Percentiles rank a stretch among this genome's conserved stretches.
These are phyloP conservation scores for Hansenula lynferdii DNA, from an alignment of 1,139 yeast genomes.

Conservation along the genomic window DNA sequence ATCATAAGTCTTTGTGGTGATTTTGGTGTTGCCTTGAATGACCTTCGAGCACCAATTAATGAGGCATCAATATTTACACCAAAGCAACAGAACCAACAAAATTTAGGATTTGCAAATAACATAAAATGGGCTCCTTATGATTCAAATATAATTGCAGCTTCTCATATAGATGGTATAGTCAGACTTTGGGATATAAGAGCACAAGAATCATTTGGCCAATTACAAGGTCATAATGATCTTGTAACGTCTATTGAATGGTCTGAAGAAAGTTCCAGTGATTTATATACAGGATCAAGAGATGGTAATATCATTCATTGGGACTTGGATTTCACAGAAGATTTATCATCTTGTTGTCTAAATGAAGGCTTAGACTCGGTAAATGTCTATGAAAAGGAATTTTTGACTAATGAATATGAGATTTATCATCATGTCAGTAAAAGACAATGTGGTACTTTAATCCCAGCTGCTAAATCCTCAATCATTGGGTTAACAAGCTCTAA, in stretches of 20 bases:
- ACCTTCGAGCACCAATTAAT: constrained; percentile 42
- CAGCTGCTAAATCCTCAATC: constrained; percentile 51
- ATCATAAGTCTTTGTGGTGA: constrained; percentile 60
- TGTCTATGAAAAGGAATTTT: constrained; percentile 30
- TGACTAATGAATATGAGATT: constrained; percentile 21
- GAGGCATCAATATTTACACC: constrained; percentile 40
- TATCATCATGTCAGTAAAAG: constrained; percentile 35
- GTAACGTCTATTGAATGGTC: constrained; percentile 63
- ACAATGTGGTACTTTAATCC: constrained; percentile 58
- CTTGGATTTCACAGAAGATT: constrained; percentile 30
- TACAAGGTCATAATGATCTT: constrained; percentile 52
- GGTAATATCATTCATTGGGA: constrained; percentile 78
- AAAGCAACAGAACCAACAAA: constrained; percentile 18
- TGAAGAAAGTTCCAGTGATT: constrained; percentile 37
- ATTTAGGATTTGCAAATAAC: constrained; percentile 31
- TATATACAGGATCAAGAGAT: constrained; percentile 65
- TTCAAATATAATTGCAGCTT: constrained; percentile 60
- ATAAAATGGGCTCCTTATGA: constrained; percentile 64
- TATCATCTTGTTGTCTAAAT: constrained; percentile 38
- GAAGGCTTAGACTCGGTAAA: constrained; percentile 43
- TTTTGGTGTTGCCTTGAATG: constrained; percentile 68
- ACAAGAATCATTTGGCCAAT: constrained; percentile 44
- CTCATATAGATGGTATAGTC: constrained; percentile 54
- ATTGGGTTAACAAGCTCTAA: constrained; percentile 30
- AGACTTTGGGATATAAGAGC: constrained; percentile 76